These are phyloP conservation scores for Acacia concinna DNA, from an alignment of 331 rosid species.

Conservation along the genomic window DNA sequence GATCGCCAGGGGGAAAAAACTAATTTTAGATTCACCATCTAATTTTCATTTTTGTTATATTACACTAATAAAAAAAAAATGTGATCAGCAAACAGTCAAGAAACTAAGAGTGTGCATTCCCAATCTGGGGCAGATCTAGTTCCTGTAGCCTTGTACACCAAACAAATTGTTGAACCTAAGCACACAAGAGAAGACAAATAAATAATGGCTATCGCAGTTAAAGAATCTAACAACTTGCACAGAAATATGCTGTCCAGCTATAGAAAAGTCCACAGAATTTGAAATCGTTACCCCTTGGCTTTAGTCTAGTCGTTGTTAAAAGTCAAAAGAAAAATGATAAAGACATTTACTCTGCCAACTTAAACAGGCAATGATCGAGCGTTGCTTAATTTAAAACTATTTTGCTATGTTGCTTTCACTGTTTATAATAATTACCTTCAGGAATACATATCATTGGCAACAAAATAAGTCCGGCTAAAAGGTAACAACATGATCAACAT, in stretches of 20 bases:
- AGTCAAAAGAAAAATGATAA: slow-evolving; percentile 1
- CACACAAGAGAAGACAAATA: neutral
- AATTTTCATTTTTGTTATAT: slow-evolving; percentile 1
- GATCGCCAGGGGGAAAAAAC: neutral
- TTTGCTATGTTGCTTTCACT: neutral
- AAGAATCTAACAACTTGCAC: neutral
- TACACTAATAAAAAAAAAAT: neutral
- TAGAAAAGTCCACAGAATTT: neutral
- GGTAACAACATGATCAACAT: slow-evolving; percentile 17
- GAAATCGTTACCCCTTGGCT: slow-evolving; percentile 11
- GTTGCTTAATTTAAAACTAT: neutral
- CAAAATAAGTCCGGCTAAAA: neutral
- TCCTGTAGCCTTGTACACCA: neutral
- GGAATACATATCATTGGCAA: neutral
- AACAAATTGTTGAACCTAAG: neutral
- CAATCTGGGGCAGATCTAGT: slow-evolving; percentile 9
- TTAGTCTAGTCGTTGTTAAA: slow-evolving; percentile 18
- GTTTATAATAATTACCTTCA: neutral
- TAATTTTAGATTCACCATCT: slow-evolving; percentile 4
- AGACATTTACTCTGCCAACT: neutral
- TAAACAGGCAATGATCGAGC: neutral
- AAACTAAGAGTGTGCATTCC: neutral
- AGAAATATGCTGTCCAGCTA: slow-evolving; percentile 12
- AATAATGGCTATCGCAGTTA: neutral
- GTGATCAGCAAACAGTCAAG: slow-evolving; percentile 1